Base-by-base conservation (phyloP, 2,329 filamentous ascomycete species). In the Golovinomyces cichoracearum region DNA sequence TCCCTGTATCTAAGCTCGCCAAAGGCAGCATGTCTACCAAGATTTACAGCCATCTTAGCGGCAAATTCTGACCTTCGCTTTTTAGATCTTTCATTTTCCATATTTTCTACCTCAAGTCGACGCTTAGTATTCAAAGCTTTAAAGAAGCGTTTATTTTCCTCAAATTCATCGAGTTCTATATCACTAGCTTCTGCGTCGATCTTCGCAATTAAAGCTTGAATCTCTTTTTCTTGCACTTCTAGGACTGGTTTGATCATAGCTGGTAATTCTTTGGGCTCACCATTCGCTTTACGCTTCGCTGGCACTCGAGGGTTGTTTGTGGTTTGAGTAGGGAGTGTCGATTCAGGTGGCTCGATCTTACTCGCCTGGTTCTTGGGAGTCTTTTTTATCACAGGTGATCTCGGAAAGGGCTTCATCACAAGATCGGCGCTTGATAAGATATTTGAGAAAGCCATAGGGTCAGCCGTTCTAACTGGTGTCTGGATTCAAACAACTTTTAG, bases 381-480 rank as follows among this genome's bases (percentile, higher is more conserved):
- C 47, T 57, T 53, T 21, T 54, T 50, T 12, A 50, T 40, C 7
- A 53, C 44, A 17, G 51, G 47, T 19, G 57, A 58, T 19, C 65
- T 58, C 2, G 66, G 66, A 27, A 69, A 67, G 40, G 66, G 61
- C 54, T 66, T 70, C 6, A 71, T 68, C 69, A 66, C 35, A 74
- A 80, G 76, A 49, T 84, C 78, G 10, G 35, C 10, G 55, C 75
- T 85, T 3, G 84, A 88, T 40, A 95, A 77, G 51, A 95, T 92
- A 61, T 86, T 94, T 55, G 84, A 90, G 60, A 95, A 90, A 4
- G 86, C 90, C 86, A 94, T 94, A 48, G 86, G 81, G 61, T 93
- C 82, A 50, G 80, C 78, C 37, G 78, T 71, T 61, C 85, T 77
- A 55, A 74, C 76, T 1, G 80, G 74, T 46, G 80, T 80, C 73